phyloP scores from a whole-genome alignment of 441 rosid genomes.

The Populus tomentosa region DNA sequence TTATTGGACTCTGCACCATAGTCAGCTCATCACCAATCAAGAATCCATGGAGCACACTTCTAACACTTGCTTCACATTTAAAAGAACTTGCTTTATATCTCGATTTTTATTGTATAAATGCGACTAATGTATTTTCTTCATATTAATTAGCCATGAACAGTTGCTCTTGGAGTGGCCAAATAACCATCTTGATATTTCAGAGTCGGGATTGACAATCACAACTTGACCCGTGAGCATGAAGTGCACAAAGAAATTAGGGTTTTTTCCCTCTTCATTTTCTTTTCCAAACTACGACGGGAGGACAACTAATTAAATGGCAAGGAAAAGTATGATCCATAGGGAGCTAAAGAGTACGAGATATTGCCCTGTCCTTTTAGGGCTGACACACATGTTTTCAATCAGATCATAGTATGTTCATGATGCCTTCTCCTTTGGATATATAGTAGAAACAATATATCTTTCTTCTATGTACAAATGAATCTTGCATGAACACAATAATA shows the following conservation, averaged over 20 bases:
- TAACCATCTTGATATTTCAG: neutral
- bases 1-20: neutral
- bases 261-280: neutral
- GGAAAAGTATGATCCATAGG: slow-evolving; percentile 10
- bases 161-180: neutral
- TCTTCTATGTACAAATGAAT: slow-evolving; percentile 7
- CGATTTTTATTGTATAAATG: neutral
- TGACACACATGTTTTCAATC: slow-evolving; percentile 6
- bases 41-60: neutral
- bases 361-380: slow-evolving; percentile 23
- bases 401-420: slow-evolving; percentile 12
- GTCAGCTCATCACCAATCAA: neutral
- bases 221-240: neutral
- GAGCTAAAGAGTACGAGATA: neutral
- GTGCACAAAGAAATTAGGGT: slow-evolving; percentile 22
- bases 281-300: neutral
- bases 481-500: neutral
- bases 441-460: slow-evolving; percentile 9
- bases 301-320: slow-evolving; percentile 1
- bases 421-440: slow-evolving; percentile 4
- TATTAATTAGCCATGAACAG: neutral
- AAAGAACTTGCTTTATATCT: neutral
- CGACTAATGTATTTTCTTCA: neutral
- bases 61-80: neutral
- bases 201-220: neutral